Evolutionary conservation across 2,329 filamentous ascomycete species (phyloP), one percentile per base, ranked within the genome.

Genomic region (Verticillium dahliae): DNA sequence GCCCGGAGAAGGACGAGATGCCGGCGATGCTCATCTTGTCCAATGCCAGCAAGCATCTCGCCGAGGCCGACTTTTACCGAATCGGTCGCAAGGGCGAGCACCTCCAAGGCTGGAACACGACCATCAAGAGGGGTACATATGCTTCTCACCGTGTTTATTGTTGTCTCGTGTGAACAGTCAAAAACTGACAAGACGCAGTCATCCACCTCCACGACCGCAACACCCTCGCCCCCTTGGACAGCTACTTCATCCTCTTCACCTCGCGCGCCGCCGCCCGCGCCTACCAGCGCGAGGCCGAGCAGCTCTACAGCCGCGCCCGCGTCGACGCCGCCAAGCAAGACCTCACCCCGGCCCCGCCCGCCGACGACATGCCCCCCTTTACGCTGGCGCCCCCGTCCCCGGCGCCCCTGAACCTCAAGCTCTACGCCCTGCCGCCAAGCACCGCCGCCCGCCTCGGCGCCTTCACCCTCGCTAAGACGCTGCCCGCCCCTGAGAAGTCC

Each of bases 161-260:
- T 27, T 27, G 27, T 27, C 27, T 27, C 27, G 27, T 27, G 27
- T 27, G 27, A 27, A 4, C 27, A 27, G 27, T 27, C 27, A 27
- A 27, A 27, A 27, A 56, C 57, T 65, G 61, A 27, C 62, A 65
- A 11, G 58, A 66, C 18, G 60, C 67, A 79, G 82, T 89, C 45
- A 81, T 90, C 31, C 89, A 89, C 64, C 83, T 81, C 56, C 86
- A 88, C 64, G 80, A 90, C 69, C 80, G 83, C 4, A 71, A 78
- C 61, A 90, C 87, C 10, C 80, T 91, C 58, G 83, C 85, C 62
- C 83, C 86, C 4, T 73, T 83, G 1, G 86, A 85, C 62, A 81
- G 81, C 67, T 93, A 92, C 75, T 87, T 84, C 73, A 76, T 94
- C 61, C 78, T 90, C 60, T 94, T 93, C 77, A 78, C 82, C 63